Evolutionary conservation across 495 filamentous ascomycete genomes (phyloP).

Genomic region (Neurospora hispaniola): DNA sequence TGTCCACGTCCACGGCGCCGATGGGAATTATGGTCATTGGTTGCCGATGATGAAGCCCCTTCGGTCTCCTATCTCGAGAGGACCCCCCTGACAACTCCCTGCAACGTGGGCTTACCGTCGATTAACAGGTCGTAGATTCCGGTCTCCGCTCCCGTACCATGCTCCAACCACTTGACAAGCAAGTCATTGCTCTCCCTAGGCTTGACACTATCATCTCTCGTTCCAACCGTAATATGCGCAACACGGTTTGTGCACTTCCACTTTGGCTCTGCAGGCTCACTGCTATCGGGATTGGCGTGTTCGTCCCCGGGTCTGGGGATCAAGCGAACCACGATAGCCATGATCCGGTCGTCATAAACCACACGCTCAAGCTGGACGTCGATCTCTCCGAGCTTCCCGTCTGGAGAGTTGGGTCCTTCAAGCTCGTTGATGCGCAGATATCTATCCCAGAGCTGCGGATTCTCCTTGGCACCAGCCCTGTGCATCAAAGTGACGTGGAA

Average conservation of each 20-base stretch:
- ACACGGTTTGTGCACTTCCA: conserved; percentile 67
- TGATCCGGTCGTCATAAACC: conserved; percentile 71
- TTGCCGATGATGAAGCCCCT: not conserved
- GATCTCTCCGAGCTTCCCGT: conserved; percentile 34
- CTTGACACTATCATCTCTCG: conserved; percentile 58
- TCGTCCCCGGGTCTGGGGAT: conserved; percentile 15
- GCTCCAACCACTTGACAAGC: conserved; percentile 53
- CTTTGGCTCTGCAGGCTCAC: conserved; percentile 9
- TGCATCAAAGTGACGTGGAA: conserved; percentile 97
- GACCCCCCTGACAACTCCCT: conserved; percentile 32
- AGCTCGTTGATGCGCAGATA: conserved; percentile 43
- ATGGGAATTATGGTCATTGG: not conserved
- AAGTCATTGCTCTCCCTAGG: conserved; percentile 90
- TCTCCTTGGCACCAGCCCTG: conserved; percentile 45
- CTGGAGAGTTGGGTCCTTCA: conserved; percentile 20
- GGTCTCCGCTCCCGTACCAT: conserved; percentile 33
- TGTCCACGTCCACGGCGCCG: not conserved
- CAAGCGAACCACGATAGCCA: conserved; percentile 78
- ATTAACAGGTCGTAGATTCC: conserved; percentile 39
- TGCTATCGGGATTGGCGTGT: conserved; percentile 26
- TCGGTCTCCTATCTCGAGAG: conserved; percentile 30
- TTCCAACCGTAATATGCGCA: conserved; percentile 87
- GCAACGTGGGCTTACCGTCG: conserved; percentile 30
- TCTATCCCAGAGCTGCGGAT: conserved; percentile 59
- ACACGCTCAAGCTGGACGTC: conserved; percentile 47